Base-by-base conservation (phyloP, 192 early-diverging fungal genomes). In the Diversispora epigaea region DNA sequence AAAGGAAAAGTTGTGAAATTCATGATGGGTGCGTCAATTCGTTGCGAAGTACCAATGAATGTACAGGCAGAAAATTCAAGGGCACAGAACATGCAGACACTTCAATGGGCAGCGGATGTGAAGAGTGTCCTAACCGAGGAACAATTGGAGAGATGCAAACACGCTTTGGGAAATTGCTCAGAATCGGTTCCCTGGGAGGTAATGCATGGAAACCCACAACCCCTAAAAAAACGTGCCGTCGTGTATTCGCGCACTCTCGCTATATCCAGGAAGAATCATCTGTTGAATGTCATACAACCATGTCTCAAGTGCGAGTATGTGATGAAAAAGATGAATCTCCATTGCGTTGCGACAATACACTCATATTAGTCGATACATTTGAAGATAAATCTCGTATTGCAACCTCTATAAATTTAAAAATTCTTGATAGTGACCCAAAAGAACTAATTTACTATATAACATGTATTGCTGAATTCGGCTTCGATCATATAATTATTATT, bases 341-440 rank as follows among this genome's bases (percentile, higher is more conserved):
- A 39, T 45, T 39, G 63, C 43, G 63, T 65, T 65, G 63, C 63
- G 40, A 65, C 63, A 39, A 65, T 65, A 39, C 63, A 39, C 63
- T 65, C 63, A 65, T 65, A n/a, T 65, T 65, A 65, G 63, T 65
- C 40, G 63, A 65, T 65, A 39, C 63, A 65, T 65, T 65, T 65
- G 40, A 65, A 65, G 63, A 65, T 65, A 65, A 65, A 39, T 65
- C 63, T 65, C 63, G 63, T 65, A 65, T 65, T 65, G 63, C 63
- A 65, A 65, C 63, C 43, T 65, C 40, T 0, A 39, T 65, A 39
- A 25, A 65, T 65, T 65, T 39, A 39, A 39, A 65, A 39, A 39
- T 65, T 65, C 63, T 65, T 65, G 63, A 65, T 65, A 45, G 63
- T 65, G 63, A 65, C 40, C 63, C 63, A 39, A 65, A 65, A 65